Percentiles rank a stretch among this genome's conserved stretches.
These are phyloP conservation scores for Paracamarosporium sp. DNA, from an alignment of 2,329 filamentous ascomycete species.

Conservation along the genomic window DNA sequence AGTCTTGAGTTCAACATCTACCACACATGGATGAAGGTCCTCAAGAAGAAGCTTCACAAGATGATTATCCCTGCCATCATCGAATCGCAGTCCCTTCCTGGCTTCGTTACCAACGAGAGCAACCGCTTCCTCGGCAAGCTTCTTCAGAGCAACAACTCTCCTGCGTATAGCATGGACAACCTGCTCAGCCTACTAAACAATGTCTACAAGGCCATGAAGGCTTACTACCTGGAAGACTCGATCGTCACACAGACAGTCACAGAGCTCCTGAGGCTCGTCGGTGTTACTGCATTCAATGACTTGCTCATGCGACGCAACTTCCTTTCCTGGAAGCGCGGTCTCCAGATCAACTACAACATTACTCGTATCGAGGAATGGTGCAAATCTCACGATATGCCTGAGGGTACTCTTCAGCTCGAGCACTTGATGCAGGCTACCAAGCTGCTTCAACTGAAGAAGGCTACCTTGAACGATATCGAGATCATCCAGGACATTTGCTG, in stretches of 20 bases:
- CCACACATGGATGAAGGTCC: slow-evolving; percentile 99
- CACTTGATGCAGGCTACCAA: slow-evolving; percentile 99
- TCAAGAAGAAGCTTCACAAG: slow-evolving; percentile 99
- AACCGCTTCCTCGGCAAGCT: slow-evolving; percentile 98
- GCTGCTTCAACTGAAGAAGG: slow-evolving; percentile 97
- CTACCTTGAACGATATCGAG: slow-evolving; percentile 97
- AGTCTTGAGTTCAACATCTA: slow-evolving; percentile 99
- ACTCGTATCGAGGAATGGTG: slow-evolving; percentile 99
- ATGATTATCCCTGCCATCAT: slow-evolving; percentile 99
- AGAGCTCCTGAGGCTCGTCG: slow-evolving; percentile 89
- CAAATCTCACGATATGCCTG: slow-evolving; percentile 99
- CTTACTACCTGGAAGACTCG: slow-evolving; percentile 93
- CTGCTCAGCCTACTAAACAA: slow-evolving; percentile 93
- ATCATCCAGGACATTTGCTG: slow-evolving; percentile 99
- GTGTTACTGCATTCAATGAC: slow-evolving; percentile 98
- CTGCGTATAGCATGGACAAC: slow-evolving; percentile 99
- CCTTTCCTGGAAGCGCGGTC: slow-evolving; percentile 97
- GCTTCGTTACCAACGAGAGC: slow-evolving; percentile 98
- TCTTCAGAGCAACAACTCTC: slow-evolving; percentile 84
- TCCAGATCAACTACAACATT: slow-evolving; percentile 99
- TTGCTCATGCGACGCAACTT: slow-evolving; percentile 97
- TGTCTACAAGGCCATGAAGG: slow-evolving; percentile 98
- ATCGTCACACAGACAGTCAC: slow-evolving; percentile 97
- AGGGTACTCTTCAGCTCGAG: slow-evolving; percentile 95
- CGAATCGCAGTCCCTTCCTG: slow-evolving; percentile 95